phyloP scores from a whole-genome alignment of 257 asterid species.

The Datura wrightii region DNA sequence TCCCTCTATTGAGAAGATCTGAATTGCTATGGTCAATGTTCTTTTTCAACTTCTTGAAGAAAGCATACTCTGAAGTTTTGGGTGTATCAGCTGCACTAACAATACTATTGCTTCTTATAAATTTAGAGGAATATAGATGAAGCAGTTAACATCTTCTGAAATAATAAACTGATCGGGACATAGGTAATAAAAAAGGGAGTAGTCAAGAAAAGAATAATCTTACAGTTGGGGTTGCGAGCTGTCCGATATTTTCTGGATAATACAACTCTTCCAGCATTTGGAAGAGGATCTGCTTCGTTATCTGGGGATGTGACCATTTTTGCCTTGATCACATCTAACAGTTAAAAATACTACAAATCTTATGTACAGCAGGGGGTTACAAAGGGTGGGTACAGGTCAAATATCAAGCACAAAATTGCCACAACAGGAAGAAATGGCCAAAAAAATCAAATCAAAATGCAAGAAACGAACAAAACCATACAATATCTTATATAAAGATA shows the following conservation, averaged over 20 bases:
- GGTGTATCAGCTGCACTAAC: conserved; percentile 63
- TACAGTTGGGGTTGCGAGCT: conserved; percentile 44
- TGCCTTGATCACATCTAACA: conserved; percentile 49
- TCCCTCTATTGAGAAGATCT: conserved; percentile 41
- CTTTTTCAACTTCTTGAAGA: conserved; percentile 71
- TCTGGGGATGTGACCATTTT: conserved; percentile 60
- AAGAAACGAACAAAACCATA: background rate
- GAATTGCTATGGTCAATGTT: conserved; percentile 39
- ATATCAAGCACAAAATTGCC: background rate
- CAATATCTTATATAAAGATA: background rate
- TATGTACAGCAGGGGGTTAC: background rate
- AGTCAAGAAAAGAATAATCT: conserved; percentile 37
- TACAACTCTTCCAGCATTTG: conserved; percentile 37
- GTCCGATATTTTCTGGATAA: conserved; percentile 43
- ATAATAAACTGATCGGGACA: conserved; percentile 27
- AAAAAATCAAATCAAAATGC: background rate
- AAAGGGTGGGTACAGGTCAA: background rate
- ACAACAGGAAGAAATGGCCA: background rate
- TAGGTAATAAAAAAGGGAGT: conserved; percentile 2
- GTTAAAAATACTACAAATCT: conserved; percentile 17
- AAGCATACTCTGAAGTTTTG: conserved; percentile 85
- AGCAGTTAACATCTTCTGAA: conserved; percentile 22
- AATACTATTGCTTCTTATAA: background rate
- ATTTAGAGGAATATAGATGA: background rate
- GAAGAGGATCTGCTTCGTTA: conserved; percentile 41